These are phyloP conservation scores for Quercus alba DNA, from an alignment of 306 rosid species.

Conservation along the genomic window DNA sequence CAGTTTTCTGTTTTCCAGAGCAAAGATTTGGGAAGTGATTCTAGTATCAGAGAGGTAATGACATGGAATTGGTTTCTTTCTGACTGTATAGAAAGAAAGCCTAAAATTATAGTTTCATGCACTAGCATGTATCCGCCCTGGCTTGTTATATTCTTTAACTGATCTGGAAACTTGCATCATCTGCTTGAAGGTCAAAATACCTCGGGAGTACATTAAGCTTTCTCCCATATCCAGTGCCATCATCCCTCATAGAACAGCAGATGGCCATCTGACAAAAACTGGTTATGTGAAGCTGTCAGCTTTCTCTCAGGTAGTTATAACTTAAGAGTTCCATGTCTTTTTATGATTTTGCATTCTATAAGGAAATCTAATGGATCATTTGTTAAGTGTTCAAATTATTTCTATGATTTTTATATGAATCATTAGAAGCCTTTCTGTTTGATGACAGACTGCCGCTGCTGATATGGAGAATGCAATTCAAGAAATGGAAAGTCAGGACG, in stretches of 20 bases:
- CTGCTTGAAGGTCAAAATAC: constrained; percentile 69
- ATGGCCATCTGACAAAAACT: constrained; percentile 68
- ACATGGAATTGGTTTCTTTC: constrained; percentile 8
- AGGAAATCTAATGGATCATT: background rate
- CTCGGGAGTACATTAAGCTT: constrained; percentile 80
- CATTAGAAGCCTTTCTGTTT: constrained; percentile 5
- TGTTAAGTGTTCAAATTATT: background rate
- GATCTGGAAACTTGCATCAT: constrained; percentile 8
- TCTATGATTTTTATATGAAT: background rate
- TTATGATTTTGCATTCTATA: background rate
- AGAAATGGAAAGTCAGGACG: constrained; percentile 81
- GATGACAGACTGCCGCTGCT: constrained; percentile 72
- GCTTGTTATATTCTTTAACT: background rate
- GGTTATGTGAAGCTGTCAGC: constrained; percentile 84
- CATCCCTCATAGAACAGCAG: constrained; percentile 68
- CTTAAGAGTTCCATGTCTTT: background rate
- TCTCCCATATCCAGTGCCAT: constrained; percentile 84
- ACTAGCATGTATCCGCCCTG: background rate
- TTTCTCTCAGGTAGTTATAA: constrained; percentile 73
- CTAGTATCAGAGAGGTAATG: constrained; percentile 67
- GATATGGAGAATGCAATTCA: constrained; percentile 82
- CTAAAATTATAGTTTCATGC: constrained; percentile 2
- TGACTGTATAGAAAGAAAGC: background rate
- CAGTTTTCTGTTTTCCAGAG: constrained; percentile 46
- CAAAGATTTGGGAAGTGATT: constrained; percentile 31